phyloP scores from a whole-genome alignment of 441 rosid species.

The Arabidopsis hybrid region DNA sequence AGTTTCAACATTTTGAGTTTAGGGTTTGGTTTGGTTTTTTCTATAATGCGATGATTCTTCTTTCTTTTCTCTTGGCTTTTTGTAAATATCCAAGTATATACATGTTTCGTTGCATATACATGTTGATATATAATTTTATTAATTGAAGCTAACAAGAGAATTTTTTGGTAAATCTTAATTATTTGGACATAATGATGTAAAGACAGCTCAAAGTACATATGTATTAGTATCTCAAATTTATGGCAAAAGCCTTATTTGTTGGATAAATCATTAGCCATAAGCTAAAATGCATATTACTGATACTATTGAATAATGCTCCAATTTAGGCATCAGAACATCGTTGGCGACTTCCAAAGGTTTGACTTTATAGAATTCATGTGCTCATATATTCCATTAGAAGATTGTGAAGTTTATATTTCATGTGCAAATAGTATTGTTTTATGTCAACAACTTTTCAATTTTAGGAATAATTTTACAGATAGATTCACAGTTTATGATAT shows the following conservation, averaged over 20 bases:
- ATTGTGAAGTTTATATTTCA: conserved; percentile 20
- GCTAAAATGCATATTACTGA: background rate
- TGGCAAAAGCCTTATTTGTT: conserved; percentile 34
- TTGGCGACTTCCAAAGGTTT: conserved; percentile 19
- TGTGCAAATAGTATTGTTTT: conserved; percentile 19
- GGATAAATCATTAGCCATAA: conserved; percentile 22
- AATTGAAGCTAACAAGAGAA: background rate
- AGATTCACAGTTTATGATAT: background rate
- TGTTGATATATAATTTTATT: background rate
- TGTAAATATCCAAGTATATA: background rate
- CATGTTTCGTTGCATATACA: conserved; percentile 10
- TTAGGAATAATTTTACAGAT: background rate
- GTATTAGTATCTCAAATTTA: conserved; percentile 13
- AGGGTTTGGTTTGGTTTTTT: background rate
- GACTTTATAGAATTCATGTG: conserved; percentile 32
- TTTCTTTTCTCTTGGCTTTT: background rate
- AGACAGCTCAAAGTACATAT: conserved; percentile 29
- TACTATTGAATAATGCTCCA: conserved; percentile 16
- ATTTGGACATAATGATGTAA: conserved; percentile 23
- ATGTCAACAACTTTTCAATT: conserved; percentile 12
- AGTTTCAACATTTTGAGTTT: conserved; percentile 43
- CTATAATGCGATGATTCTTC: background rate
- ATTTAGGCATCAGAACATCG: conserved; percentile 31
- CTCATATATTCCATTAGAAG: conserved; percentile 31
- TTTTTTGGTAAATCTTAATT: background rate